Conservation (phyloP, 2,329 filamentous ascomycete species). For the Penicillium hesseltinei region DNA sequence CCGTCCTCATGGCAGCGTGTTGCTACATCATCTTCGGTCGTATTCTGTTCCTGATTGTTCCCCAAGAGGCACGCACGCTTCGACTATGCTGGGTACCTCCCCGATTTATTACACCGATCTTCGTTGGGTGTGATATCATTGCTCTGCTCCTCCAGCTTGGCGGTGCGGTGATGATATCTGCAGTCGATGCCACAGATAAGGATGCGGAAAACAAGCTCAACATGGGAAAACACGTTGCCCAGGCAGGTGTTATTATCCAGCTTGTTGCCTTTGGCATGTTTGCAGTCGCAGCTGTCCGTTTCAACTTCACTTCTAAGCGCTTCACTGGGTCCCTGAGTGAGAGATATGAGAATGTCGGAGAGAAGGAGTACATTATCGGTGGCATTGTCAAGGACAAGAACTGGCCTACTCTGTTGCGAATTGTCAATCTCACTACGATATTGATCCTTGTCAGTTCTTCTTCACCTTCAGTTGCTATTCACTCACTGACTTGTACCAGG, state of each 20-base stretch:
- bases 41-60: slow-evolving; percentile 42
- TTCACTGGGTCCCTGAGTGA: slow-evolving; percentile 34
- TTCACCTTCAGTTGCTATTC: background rate
- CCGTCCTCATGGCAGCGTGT: slow-evolving; percentile 42
- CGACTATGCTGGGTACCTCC: slow-evolving; percentile 38
- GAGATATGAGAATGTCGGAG: slow-evolving; percentile 23
- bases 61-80: slow-evolving; percentile 31
- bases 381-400: slow-evolving; percentile 25
- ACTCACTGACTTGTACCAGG: slow-evolving; percentile 15
- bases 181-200: slow-evolving; percentile 24
- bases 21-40: slow-evolving; percentile 44
- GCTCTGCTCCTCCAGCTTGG: slow-evolving; percentile 40
- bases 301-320: slow-evolving; percentile 47
- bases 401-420: slow-evolving; percentile 33
- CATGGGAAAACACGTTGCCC: slow-evolving; percentile 40
- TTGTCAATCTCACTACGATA: slow-evolving; percentile 31
- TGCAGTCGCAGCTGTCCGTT: slow-evolving; percentile 46
- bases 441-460: slow-evolving; percentile 30
- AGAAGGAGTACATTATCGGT: slow-evolving; percentile 20
- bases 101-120: slow-evolving; percentile 41
- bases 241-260: slow-evolving; percentile 45
- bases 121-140: slow-evolving; percentile 43
- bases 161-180: slow-evolving; percentile 43
- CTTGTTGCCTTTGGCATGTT: slow-evolving; percentile 49
- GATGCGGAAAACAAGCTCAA: slow-evolving; percentile 31